A percentile compares a stretch with the other conserved stretches of the same genome.
Conservation (phyloP, 768 basidiomycete genomes). For the Mycena indigotica region DNA sequence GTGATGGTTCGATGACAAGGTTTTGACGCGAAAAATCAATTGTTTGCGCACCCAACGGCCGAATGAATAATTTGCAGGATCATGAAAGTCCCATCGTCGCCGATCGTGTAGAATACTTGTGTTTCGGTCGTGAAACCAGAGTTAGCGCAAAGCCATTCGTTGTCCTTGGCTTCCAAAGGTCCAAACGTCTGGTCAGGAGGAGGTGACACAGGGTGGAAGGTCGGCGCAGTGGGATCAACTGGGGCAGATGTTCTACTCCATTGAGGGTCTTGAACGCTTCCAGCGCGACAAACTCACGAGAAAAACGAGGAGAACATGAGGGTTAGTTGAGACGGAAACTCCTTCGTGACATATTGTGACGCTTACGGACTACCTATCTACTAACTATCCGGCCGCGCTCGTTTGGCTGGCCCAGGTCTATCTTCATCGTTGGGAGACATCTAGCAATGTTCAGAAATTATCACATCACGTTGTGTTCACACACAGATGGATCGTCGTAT, state of each 20-base stretch:
- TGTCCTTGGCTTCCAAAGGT: constrained; percentile 73
- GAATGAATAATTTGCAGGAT: constrained; percentile 90
- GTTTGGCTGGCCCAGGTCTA: neutral
- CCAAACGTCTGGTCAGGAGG: constrained; percentile 66
- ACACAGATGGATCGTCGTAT: constrained; percentile 7
- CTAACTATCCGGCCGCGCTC: neutral
- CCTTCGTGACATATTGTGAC: neutral
- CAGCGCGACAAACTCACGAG: constrained; percentile 57
- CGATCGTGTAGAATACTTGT: constrained; percentile 80
- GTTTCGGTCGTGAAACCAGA: constrained; percentile 88
- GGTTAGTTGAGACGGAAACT: constrained; percentile 15
- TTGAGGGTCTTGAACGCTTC: neutral
- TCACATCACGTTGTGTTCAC: neutral
- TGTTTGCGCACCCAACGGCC: constrained; percentile 72
- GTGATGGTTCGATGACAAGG: constrained; percentile 12
- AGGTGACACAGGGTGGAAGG: constrained; percentile 82
- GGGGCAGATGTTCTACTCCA: constrained; percentile 52
- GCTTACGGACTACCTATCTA: too few relatives aligned
- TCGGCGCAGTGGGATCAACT: constrained; percentile 68
- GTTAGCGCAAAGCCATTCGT: constrained; percentile 78
- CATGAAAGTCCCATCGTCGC: constrained; percentile 76
- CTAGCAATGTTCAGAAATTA: neutral
- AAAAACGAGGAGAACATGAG: constrained; percentile 79
- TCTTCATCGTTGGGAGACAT: neutral
- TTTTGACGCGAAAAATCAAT: constrained; percentile 12